These are phyloP conservation scores for Coemansia sp. DNA, from an alignment of 192 early-diverging fungal species.

Conservation along the genomic window DNA sequence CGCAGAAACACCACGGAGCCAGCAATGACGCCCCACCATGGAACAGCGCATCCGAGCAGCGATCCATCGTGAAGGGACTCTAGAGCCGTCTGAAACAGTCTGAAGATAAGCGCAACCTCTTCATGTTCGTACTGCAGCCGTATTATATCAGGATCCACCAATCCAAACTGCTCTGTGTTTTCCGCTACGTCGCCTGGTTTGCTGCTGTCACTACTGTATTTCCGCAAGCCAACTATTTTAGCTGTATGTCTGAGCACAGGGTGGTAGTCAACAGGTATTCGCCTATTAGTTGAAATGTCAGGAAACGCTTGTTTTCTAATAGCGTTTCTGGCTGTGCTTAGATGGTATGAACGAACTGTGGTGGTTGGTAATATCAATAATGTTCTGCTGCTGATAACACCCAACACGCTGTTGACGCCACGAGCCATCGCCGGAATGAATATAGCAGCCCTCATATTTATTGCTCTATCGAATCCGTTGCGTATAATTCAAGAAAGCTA, in stretches of 20 bases:
- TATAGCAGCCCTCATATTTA: not conserved
- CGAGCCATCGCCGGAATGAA: not conserved
- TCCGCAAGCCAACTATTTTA: not conserved
- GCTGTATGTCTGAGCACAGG: not conserved
- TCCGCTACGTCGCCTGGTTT: not conserved
- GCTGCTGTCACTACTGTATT: not conserved
- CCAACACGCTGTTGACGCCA: not conserved
- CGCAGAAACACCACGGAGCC: conserved; percentile 23
- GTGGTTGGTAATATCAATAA: not conserved
- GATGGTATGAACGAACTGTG: not conserved
- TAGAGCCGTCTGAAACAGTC: conserved; percentile 19
- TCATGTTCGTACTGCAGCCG: not conserved
- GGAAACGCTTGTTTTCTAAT: not conserved
- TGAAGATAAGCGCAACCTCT: conserved; percentile 15
- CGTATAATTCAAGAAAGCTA: not conserved
- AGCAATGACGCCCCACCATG: conserved; percentile 46
- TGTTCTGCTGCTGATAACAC: not conserved
- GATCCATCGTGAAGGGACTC: conserved; percentile 36
- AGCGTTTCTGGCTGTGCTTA: not conserved
- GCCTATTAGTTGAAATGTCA: no score
- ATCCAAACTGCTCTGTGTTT: not conserved
- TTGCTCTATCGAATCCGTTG: not conserved
- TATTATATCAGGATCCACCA: not conserved
- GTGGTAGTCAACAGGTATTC: no score
- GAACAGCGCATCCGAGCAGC: conserved; percentile 9